Percentiles rank a stretch among this genome's conserved stretches.
phyloP scores from a whole-genome alignment of 148 eudicot species.

The Fagopyrum esculentum region DNA sequence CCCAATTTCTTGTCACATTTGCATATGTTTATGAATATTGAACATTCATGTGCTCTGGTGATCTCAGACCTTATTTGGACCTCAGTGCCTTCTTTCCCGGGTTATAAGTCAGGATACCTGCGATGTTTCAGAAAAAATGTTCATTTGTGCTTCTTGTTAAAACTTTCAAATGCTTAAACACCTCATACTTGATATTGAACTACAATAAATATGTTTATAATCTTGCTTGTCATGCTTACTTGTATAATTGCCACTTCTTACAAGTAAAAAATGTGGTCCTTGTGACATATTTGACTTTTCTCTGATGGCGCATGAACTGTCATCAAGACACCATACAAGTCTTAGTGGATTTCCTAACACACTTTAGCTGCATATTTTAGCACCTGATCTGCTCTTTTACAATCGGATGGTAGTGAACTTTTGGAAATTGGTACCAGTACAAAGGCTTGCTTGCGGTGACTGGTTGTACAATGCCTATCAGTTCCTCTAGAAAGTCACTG shows the following conservation, averaged over 20 bases:
- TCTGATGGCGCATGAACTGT: no score
- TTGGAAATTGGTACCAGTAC: background rate
- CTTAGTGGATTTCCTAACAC: background rate
- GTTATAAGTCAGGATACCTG: background rate
- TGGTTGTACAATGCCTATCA: background rate
- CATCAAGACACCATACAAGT: no score
- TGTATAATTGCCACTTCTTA: background rate
- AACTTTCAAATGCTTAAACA: background rate
- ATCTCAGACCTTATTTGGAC: background rate
- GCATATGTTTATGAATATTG: no score
- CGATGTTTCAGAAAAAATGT: background rate
- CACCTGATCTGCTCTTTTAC: background rate
- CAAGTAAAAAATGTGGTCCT: background rate
- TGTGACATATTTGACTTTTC: background rate
- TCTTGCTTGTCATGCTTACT: background rate
- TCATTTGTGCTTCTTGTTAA: background rate
- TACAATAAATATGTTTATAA: background rate
- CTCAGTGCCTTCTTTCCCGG: background rate
- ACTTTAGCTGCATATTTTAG: background rate
- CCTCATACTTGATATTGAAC: background rate
- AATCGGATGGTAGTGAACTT: background rate
- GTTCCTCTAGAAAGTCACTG: background rate
- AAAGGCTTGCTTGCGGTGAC: background rate
- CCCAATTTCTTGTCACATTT: no score
- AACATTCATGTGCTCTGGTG: no score